phyloP scores from a whole-genome alignment of 192 early-diverging fungal species.

The Spinellus fusiger region DNA sequence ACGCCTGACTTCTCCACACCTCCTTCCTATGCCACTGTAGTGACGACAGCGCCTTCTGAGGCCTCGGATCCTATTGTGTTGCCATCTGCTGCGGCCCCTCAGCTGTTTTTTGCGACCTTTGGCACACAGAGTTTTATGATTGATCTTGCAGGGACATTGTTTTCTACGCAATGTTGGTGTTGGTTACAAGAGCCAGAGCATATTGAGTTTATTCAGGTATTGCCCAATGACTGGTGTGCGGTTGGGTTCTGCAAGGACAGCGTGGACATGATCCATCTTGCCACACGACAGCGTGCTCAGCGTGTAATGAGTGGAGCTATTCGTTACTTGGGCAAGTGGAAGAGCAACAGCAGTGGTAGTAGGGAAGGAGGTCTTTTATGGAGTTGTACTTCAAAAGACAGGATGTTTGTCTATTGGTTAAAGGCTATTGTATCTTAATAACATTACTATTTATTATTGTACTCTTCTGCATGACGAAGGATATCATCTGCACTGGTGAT shows the following conservation, averaged over 20 bases:
- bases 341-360: no score
- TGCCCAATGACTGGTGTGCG: constrained; percentile 7
- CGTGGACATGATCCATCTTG: constrained; percentile 21
- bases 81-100: constrained; percentile 21
- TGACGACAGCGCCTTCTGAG: constrained; percentile 6
- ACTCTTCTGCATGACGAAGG: constrained; percentile 17
- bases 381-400: constrained; percentile 16
- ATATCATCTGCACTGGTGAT: constrained; percentile 32
- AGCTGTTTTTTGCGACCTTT: constrained; percentile 29
- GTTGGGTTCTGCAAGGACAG: constrained; percentile 22
- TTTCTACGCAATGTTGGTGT: constrained; percentile 17
- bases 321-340: constrained; percentile 20
- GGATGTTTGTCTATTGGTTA: constrained; percentile 27
- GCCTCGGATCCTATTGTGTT: constrained; percentile 20
- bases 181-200: constrained; percentile 21
- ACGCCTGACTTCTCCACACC: constrained; percentile 28
- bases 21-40: constrained; percentile 27
- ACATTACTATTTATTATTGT: background rate
- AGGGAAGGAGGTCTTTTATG: constrained; percentile 24
- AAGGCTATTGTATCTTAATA: background rate
- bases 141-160: constrained; percentile 24
- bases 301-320: constrained; percentile 18
- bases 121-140: constrained; percentile 24
- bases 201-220: constrained; percentile 19
- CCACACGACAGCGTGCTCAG: constrained; percentile 13